Evolutionary conservation across 495 filamentous ascomycete species (phyloP), one percentile per base, ranked within the genome.

Genomic region (Pseudomonodictys pantanalensis): DNA sequence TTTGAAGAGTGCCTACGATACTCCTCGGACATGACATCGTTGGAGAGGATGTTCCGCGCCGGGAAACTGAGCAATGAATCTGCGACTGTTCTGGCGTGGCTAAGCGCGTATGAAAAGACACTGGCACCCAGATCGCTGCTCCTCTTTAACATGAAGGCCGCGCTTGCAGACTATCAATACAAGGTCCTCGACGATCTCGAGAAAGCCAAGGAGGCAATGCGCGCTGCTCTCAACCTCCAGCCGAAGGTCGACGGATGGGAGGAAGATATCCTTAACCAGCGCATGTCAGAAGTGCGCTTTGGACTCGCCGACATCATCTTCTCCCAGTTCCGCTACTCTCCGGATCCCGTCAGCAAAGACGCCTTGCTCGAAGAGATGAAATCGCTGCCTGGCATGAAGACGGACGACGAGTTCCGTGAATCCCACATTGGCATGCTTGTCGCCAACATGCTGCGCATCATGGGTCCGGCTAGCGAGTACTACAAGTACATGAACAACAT

Each of bases 391-490:
- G 18, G 32, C 10, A 41, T 12, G 28, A 35, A 39, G 9, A 22
- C 28, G 29, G 33, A 52, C 49, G 53, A 60, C 47, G 42, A 49
- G 15, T 18, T 41, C 49, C 10, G 42, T 33, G 52, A 41, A 32
- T 35, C 52, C 12, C 56, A 58, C 2, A 24, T 43, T 22, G 44
- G 49, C 20, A 48, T 69, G 28, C 25, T 51, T 17, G 6, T 64
- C 17, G 67, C 64, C 4, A 45, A 44, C 26, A 69, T 69, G 67
- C 20, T 45, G 2, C 54, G 53, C 3, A 64, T 47, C 29, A 49
- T 65, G 50, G 64, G 67, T n/a, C 53, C 60, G 12, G 50, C 25
- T 9, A 26, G 29, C 5, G 65, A 68, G 45, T 68, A 63, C 26
- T 49, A 70, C 17, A 45, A 66, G 2, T 3, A 39, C n/a, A 42